Base-by-base conservation (phyloP, 1,284 basidiomycete species). In the Mycena sp. region DNA sequence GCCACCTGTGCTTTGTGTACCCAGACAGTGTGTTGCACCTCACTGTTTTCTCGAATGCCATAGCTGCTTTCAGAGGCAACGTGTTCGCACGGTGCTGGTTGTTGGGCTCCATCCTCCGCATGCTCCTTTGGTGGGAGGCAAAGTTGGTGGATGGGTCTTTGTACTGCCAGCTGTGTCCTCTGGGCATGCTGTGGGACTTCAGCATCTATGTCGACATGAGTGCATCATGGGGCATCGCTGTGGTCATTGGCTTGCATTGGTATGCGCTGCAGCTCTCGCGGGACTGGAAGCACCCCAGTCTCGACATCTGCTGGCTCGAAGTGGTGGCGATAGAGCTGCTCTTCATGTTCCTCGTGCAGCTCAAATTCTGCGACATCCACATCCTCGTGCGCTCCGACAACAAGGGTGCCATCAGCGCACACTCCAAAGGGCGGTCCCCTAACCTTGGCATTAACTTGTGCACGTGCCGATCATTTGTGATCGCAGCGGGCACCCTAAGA, bases 171-270 rank as follows among this genome's bases (percentile, higher is more conserved):
- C 50, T 69, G 16, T 28, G 16, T 6, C 61, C 61, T 1, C 37
- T 58, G 1, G 65, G 48, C 1, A 29, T 50, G 0, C 10, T 59
- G 1, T 17, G 49, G 2, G 72, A 74, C 43, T 35, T 69, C 0
- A 51, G 55, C 4, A 61, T 70, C 12, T 71, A 38, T 44, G 66
- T 65, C 7, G 67, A 74, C 44, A 67, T 76, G 0, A 77, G 74
- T 0, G 71, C 74, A 0, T 50, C 55, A 17, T 77, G 69, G 68
- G 75, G 76, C 10, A 71, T 78, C 3, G 76, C 76, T 2, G 26
- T 77, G 17, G 51, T 74, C 9, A 44, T 71, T 25, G 50, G 57
- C 16, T 44, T 35, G 14, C n/a, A 54, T 1, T 71, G 63, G 56
- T 51, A 21, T 2, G 57, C 62, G 1, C 71, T 72, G 68, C n/a